Conservation (phyloP, 2,329 filamentous ascomycete genomes). For the Gliomastix tumulicola region DNA sequence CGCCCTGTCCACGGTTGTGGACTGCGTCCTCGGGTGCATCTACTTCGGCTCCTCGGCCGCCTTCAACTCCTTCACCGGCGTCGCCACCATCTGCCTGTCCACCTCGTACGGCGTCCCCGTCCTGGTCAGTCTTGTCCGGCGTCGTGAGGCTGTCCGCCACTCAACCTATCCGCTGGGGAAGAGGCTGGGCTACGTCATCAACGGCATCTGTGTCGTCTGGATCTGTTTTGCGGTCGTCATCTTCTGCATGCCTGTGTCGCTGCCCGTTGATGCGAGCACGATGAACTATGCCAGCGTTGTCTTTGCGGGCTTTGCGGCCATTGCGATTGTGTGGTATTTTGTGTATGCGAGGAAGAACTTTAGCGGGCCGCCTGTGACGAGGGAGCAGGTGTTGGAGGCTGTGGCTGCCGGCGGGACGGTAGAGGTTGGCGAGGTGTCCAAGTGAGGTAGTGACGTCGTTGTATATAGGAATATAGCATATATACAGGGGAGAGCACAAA, state of each 20-base stretch:
- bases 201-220: constrained; percentile 62
- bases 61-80: constrained; percentile 74
- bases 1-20: constrained; percentile 59
- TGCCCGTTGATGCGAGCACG: constrained; percentile 45
- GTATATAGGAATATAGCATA: no score
- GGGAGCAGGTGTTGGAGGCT: constrained; percentile 9
- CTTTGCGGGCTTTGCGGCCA: constrained; percentile 53
- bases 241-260: constrained; percentile 67
- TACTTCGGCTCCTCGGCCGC: constrained; percentile 73
- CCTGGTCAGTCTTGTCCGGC: constrained; percentile 60
- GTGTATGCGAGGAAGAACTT: constrained; percentile 57
- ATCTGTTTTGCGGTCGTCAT: constrained; percentile 62
- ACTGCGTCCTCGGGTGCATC: constrained; percentile 67
- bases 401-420: no score
- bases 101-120: constrained; percentile 73
- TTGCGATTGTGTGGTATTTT: constrained; percentile 58
- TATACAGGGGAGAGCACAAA: no score
- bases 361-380: constrained; percentile 43
- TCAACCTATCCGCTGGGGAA: constrained; percentile 64
- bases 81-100: constrained; percentile 72
- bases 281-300: constrained; percentile 66
- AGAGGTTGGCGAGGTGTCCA: no score
- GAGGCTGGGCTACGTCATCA: constrained; percentile 62
- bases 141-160: constrained; percentile 57
- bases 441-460: no score